Evolutionary conservation across 2,329 filamentous ascomycete genomes (phyloP).

Genomic region (Fusarium equiseti): DNA sequence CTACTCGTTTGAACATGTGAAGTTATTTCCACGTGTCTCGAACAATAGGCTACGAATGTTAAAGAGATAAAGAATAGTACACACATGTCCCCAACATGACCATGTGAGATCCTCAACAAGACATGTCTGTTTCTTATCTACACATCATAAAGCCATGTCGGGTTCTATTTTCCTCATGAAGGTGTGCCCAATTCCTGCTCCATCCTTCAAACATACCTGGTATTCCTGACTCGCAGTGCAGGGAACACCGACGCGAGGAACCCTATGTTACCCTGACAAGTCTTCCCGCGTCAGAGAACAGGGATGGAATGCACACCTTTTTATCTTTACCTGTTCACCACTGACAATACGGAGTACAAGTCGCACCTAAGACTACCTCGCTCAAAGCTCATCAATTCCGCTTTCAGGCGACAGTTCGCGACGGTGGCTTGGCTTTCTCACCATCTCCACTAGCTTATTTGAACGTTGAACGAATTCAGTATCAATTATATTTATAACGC

Average conservation of each 20-base stretch:
- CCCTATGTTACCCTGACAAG: slow-evolving; percentile 1
- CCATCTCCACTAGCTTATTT: slow-evolving; percentile 11
- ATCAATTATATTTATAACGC: neutral
- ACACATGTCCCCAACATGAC: neutral
- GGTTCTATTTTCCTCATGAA: neutral
- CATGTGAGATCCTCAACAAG: neutral
- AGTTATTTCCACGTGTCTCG: neutral
- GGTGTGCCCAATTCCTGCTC: neutral
- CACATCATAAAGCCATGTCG: neutral
- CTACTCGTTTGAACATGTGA: neutral
- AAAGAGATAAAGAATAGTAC: neutral
- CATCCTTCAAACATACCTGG: neutral
- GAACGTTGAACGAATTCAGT: neutral
- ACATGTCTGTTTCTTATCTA: neutral
- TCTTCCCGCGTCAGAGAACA: neutral
- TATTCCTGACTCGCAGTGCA: neutral
- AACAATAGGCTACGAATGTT: neutral
- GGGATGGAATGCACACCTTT: neutral
- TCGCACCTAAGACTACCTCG: neutral
- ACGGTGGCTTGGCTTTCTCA: neutral
- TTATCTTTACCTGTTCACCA: neutral
- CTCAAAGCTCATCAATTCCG: neutral
- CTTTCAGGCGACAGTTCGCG: neutral
- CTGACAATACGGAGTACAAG: neutral
- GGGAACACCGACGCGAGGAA: neutral